These are phyloP conservation scores for Tausonia pullulans DNA, from an alignment of 1,284 basidiomycete species.

Conservation along the genomic window DNA sequence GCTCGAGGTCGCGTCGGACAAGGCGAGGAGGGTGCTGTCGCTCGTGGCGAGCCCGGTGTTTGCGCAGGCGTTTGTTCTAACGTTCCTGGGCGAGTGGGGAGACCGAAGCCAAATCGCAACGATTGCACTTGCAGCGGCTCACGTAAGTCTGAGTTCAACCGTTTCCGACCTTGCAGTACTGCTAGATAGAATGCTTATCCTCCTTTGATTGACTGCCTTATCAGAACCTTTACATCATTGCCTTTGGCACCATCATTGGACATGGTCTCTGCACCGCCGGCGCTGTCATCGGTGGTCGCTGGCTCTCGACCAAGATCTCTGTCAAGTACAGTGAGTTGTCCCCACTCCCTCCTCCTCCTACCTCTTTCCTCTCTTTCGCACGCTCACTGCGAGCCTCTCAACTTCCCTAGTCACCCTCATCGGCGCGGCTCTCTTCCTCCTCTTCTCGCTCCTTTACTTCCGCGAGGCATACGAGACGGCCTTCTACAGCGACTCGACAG, in stretches of 20 bases:
- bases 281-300: constrained; percentile 82
- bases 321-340: constrained; percentile 74
- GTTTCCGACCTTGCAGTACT: constrained; percentile 12
- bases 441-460: constrained; percentile 67
- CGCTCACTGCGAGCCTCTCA: neutral
- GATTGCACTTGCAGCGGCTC: constrained; percentile 88
- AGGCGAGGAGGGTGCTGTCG: constrained; percentile 63
- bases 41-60: constrained; percentile 84
- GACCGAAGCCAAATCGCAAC: constrained; percentile 96
- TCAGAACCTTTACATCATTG: constrained; percentile 66
- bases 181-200: constrained; percentile 47
- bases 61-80: constrained; percentile 87
- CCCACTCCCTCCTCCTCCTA: neutral
- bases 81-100: constrained; percentile 97
- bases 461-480: constrained; percentile 46
- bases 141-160: constrained; percentile 49
- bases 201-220: constrained; percentile 45
- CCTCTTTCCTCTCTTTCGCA: neutral
- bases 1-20: constrained; percentile 41
- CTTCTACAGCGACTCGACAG: neutral
- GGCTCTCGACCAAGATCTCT: constrained; percentile 84
- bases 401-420: constrained; percentile 60
- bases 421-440: constrained; percentile 67
- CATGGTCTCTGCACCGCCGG: constrained; percentile 79
- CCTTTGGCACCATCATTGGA: constrained; percentile 78